These are phyloP conservation scores for Thielaviopsis ethacetica DNA, from an alignment of 2,329 filamentous ascomycete species.

Conservation along the genomic window DNA sequence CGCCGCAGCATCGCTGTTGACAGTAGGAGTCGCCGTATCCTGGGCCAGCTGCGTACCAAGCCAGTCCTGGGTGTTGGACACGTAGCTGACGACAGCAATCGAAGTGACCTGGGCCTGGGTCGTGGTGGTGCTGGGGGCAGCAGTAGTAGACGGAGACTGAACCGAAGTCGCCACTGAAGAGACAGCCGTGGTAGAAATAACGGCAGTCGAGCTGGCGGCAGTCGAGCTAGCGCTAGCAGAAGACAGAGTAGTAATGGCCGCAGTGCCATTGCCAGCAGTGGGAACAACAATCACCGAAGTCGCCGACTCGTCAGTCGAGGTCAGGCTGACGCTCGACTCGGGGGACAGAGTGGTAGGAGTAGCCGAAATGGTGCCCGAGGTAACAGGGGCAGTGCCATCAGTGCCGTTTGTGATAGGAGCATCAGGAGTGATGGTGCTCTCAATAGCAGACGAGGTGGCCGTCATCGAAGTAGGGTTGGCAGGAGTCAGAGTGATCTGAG, in stretches of 20 bases:
- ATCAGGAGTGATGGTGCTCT: conserved; percentile 13
- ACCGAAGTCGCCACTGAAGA: not conserved
- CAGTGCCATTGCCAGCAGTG: conserved; percentile 9
- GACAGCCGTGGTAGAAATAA: not conserved
- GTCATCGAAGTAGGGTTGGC: conserved; percentile 3
- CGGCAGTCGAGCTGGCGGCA: not conserved
- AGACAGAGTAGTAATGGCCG: not conserved
- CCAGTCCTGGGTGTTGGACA: conserved; percentile 11
- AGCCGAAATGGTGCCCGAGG: conserved; percentile 6
- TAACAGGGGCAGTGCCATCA: conserved; percentile 2
- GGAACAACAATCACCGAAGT: conserved; percentile 11
- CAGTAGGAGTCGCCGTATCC: conserved; percentile 12
- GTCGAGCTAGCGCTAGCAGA: not conserved
- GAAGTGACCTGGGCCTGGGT: conserved; percentile 14
- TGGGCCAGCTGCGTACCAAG: conserved; percentile 12
- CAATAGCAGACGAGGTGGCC: not conserved
- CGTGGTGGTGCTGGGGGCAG: conserved; percentile 2
- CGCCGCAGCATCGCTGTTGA: conserved; percentile 11
- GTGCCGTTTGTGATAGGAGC: conserved; percentile 8
- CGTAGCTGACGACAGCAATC: conserved; percentile 10
- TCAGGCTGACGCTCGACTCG: conserved; percentile 10
- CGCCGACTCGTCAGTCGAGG: conserved; percentile 11
- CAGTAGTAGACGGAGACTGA: not conserved
- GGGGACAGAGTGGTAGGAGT: conserved; percentile 9
- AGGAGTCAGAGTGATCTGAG: conserved; percentile 8